phyloP scores from a whole-genome alignment of 2,329 filamentous ascomycete species.

The Neurospora sp. region DNA sequence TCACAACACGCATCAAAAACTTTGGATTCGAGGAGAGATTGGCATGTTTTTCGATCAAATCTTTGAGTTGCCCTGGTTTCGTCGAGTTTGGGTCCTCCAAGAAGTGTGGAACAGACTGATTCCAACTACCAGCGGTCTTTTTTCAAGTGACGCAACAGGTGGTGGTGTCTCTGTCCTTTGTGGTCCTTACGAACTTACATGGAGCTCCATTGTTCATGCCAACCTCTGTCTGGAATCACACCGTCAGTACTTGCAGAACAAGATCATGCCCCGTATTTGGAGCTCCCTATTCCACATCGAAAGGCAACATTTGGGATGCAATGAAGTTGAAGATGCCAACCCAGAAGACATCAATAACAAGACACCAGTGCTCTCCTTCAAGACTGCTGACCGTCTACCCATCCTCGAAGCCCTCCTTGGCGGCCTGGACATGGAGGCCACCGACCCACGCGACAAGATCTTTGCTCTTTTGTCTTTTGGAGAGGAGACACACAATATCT shows the following conservation, averaged over 20 bases:
- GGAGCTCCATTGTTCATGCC: neutral
- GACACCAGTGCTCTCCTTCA: neutral
- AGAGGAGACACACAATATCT: constrained; percentile 1
- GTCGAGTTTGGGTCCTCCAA: constrained; percentile 10
- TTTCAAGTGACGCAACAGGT: neutral
- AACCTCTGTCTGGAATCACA: neutral
- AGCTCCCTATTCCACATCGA: neutral
- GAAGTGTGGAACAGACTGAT: neutral
- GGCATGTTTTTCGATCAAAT: neutral
- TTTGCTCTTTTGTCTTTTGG: constrained; percentile 10
- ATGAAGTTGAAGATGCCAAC: neutral
- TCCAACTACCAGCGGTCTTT: neutral
- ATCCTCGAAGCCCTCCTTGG: constrained; percentile 7
- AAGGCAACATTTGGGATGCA: neutral
- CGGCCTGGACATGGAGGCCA: constrained; percentile 7
- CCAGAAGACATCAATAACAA: neutral
- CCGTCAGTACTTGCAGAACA: neutral
- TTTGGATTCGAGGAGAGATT: neutral
- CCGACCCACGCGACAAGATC: constrained; percentile 9
- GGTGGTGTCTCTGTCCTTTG: neutral
- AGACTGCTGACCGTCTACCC: neutral
- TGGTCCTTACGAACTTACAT: neutral
- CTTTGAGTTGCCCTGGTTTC: constrained; percentile 7
- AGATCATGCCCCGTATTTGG: neutral
- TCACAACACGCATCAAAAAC: neutral